These are phyloP conservation scores for Alternaria angustiovoidea DNA, from an alignment of 2,329 filamentous ascomycete species.

Conservation along the genomic window DNA sequence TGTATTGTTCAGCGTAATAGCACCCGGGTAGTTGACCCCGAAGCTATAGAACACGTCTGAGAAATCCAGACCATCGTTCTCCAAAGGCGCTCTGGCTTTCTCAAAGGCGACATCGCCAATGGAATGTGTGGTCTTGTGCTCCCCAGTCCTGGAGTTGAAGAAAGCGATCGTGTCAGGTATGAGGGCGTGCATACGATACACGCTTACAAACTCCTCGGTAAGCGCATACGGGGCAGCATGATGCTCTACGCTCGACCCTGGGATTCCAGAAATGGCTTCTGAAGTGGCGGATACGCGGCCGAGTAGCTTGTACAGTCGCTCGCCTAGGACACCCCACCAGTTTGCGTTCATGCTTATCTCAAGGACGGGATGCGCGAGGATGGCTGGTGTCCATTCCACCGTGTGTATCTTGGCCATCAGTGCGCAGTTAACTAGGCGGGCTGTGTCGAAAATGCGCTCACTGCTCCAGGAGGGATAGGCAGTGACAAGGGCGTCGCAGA, in stretches of 20 bases:
- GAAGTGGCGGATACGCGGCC: slow-evolving; percentile 52
- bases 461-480: slow-evolving; percentile 50
- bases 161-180: slow-evolving; percentile 53
- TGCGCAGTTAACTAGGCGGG: slow-evolving; percentile 56
- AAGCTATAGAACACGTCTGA: slow-evolving; percentile 54
- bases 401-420: slow-evolving; percentile 62
- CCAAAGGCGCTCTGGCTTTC: slow-evolving; percentile 44
- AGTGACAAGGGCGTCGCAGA: slow-evolving; percentile 51
- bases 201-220: slow-evolving; percentile 57
- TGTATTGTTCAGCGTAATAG: slow-evolving; percentile 54
- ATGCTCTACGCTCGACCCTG: slow-evolving; percentile 51
- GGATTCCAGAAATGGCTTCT: slow-evolving; percentile 54
- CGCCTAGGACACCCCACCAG: slow-evolving; percentile 58
- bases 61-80: slow-evolving; percentile 23
- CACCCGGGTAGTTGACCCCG: slow-evolving; percentile 59
- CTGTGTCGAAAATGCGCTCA: slow-evolving; percentile 57
- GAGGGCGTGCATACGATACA: slow-evolving; percentile 56
- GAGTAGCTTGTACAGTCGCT: slow-evolving; percentile 52
- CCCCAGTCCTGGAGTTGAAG: slow-evolving; percentile 40
- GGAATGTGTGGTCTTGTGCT: slow-evolving; percentile 37
- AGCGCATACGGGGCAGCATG: slow-evolving; percentile 53
- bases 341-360: slow-evolving; percentile 57
- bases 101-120: slow-evolving; percentile 38
- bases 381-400: slow-evolving; percentile 60
- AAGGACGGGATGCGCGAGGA: slow-evolving; percentile 56